These are phyloP conservation scores for Drechslerella stenobrocha DNA, from an alignment of 2,329 filamentous ascomycete genomes.

Conservation along the genomic window DNA sequence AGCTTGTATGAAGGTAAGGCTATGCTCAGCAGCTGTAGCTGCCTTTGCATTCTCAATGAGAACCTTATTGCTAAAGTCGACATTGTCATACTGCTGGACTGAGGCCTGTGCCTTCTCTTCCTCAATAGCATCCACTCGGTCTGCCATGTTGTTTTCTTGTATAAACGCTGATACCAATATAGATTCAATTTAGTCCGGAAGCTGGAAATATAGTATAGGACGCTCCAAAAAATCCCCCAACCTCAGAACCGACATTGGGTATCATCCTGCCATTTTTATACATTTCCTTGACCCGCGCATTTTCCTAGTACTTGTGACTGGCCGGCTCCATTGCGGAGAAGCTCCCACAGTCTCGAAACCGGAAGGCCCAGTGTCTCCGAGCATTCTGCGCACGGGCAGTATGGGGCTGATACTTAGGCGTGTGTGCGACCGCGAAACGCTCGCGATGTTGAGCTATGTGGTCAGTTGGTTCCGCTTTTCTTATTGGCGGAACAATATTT, in stretches of 20 bases:
- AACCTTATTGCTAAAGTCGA: constrained; percentile 39
- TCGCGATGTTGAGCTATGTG: constrained; percentile 16
- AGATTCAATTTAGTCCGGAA: too few species aligned
- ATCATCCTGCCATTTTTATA: constrained; percentile 29
- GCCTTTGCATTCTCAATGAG: constrained; percentile 55
- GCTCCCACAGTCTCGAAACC: too few species aligned
- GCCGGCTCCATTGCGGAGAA: constrained; percentile 18
- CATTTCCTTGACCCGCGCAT: constrained; percentile 16
- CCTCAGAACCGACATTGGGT: too few species aligned
- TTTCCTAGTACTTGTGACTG: too few species aligned
- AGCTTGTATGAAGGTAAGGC: constrained; percentile 74
- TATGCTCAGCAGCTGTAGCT: constrained; percentile 61
- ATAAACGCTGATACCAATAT: too few species aligned
- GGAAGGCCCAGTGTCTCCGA: constrained; percentile 46
- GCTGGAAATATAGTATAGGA: constrained; percentile 16
- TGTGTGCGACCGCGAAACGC: constrained; percentile 17
- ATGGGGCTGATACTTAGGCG: constrained; percentile 14
- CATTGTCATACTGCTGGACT: constrained; percentile 44
- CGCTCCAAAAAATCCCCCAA: constrained; percentile 17
- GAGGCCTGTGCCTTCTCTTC: constrained; percentile 46
- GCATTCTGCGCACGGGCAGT: constrained; percentile 21
- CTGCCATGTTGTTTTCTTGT: constrained; percentile 24
- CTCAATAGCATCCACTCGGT: constrained; percentile 12
- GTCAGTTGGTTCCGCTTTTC: constrained; percentile 14
- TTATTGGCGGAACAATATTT: constrained; percentile 47